phyloP scores from a whole-genome alignment of 495 filamentous ascomycete genomes.

The Xylaria sp. region DNA sequence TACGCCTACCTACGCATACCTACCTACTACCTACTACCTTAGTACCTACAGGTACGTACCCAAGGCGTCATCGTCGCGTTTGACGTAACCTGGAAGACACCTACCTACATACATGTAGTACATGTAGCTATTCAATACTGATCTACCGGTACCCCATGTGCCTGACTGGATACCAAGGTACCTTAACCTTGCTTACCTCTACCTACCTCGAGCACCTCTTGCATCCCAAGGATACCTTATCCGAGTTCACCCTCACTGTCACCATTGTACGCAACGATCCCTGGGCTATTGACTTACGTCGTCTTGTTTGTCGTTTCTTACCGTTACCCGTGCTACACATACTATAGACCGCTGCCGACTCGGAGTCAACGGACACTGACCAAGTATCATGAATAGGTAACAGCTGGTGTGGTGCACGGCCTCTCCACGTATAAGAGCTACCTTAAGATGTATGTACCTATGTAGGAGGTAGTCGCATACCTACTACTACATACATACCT shows the following conservation, averaged over 20 bases:
- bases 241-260: background rate
- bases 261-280: background rate
- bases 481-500: too few species aligned
- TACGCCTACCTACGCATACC: background rate
- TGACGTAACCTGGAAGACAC: too few species aligned
- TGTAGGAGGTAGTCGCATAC: too few species aligned
- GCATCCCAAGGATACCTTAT: too few species aligned
- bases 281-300: background rate
- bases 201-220: background rate
- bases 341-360: background rate
- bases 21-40: background rate
- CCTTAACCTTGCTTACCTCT: background rate
- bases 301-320: background rate
- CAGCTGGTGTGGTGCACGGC: background rate
- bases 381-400: constrained; percentile 6
- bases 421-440: background rate
- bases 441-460: too few species aligned
- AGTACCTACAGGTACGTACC: too few species aligned
- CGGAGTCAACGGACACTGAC: background rate
- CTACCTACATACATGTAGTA: too few species aligned
- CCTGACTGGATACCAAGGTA: too few species aligned
- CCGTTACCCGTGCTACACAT: background rate
- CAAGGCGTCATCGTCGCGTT: too few species aligned
- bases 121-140: too few species aligned
- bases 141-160: too few species aligned